Percentiles rank a stretch among this genome's conserved stretches.
These are phyloP conservation scores for Apostasia ramifera DNA, from an alignment of 106 monocot species.

Conservation along the genomic window DNA sequence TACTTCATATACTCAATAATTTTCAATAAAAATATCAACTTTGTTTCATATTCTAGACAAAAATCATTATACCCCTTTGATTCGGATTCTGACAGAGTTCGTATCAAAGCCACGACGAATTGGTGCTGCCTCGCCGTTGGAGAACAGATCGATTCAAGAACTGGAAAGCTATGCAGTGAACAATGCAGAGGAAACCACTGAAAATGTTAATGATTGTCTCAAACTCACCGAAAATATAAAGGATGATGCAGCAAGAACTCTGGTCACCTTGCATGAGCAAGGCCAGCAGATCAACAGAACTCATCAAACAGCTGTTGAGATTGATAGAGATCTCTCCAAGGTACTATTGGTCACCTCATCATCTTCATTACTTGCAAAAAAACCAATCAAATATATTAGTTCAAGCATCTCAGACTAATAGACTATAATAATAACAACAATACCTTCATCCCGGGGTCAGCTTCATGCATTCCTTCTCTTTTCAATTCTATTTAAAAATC, in stretches of 20 bases:
- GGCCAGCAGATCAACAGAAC: conserved; percentile 25
- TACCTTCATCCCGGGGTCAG: no score
- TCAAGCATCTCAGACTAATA: no score
- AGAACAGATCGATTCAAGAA: conserved; percentile 49
- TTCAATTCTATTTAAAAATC: no score
- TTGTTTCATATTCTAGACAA: no score
- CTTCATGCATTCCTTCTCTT: no score
- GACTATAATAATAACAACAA: no score
- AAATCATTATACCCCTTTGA: neutral
- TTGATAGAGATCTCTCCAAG: conserved; percentile 23
- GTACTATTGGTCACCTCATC: neutral
- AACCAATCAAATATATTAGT: no score
- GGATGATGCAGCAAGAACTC: conserved; percentile 41
- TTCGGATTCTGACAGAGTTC: conserved; percentile 10
- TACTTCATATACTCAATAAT: no score
- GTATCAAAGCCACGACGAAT: neutral
- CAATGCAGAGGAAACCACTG: conserved; percentile 46
- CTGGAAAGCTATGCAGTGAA: conserved; percentile 37
- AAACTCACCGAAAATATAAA: conserved; percentile 45
- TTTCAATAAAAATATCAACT: no score
- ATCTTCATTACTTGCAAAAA: no score
- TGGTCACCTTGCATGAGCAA: conserved; percentile 15
- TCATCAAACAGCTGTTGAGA: conserved; percentile 16
- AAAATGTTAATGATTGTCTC: conserved; percentile 41
- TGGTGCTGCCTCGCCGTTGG: conserved; percentile 3